Evolutionary conservation across 2,329 filamentous ascomycete genomes (phyloP).

Genomic region (Colletotrichum echinochloae): DNA sequence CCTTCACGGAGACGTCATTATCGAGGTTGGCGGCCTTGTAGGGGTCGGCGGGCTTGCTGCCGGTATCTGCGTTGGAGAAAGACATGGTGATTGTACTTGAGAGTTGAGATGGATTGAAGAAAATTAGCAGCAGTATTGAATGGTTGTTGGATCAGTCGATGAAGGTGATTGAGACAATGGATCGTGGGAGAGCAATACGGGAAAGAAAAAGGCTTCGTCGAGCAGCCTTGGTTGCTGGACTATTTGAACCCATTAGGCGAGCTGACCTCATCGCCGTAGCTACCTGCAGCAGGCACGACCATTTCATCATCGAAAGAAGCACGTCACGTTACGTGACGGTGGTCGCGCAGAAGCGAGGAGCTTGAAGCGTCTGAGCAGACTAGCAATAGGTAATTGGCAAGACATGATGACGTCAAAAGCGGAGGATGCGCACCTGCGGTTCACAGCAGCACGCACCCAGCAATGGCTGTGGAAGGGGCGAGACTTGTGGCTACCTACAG

Average conservation of each 20-base stretch:
- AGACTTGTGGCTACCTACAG: constrained; percentile 5
- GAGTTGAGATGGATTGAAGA: background rate
- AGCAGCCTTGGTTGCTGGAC: background rate
- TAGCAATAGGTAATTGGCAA: constrained; percentile 24
- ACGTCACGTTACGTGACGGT: constrained; percentile 15
- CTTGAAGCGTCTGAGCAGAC: constrained; percentile 13
- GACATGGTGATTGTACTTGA: constrained; percentile 40
- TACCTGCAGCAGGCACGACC: constrained; percentile 27
- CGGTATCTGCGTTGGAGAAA: constrained; percentile 71
- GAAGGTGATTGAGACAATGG: background rate
- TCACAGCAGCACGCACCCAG: constrained; percentile 9
- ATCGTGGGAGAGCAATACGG: background rate
- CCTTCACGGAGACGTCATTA: constrained; percentile 70
- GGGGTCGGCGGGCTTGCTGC: constrained; percentile 75
- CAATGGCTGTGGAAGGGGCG: constrained; percentile 9
- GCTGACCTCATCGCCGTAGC: constrained; percentile 36
- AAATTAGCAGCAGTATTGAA: background rate
- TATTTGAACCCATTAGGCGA: constrained; percentile 33
- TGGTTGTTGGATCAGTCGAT: background rate
- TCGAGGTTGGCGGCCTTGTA: constrained; percentile 81
- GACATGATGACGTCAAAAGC: constrained; percentile 41
- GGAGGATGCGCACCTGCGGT: constrained; percentile 19
- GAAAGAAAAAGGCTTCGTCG: no score
- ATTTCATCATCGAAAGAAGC: constrained; percentile 39
- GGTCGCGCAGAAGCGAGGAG: constrained; percentile 17